Evolutionary conservation across 768 basidiomycete genomes (phyloP).

Genomic region (Boletus barrowsii): DNA sequence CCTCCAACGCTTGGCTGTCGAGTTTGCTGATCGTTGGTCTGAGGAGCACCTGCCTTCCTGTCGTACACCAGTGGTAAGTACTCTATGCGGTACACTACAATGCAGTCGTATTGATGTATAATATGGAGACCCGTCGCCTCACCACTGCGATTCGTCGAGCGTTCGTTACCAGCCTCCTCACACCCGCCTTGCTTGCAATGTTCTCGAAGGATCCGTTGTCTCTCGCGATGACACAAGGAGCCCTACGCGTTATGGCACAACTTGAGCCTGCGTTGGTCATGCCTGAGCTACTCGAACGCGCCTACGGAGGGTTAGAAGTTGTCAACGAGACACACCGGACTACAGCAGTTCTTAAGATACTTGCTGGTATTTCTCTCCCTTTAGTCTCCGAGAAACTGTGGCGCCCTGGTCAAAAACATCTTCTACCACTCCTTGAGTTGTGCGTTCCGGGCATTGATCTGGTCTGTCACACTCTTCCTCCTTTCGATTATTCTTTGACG

Average conservation of each 20-base stretch:
- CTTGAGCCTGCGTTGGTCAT: slow-evolving; percentile 84
- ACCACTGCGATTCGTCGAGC: slow-evolving; percentile 77
- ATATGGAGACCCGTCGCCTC: slow-evolving; percentile 61
- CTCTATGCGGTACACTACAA: neutral
- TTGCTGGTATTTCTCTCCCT: slow-evolving; percentile 73
- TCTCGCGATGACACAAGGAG: slow-evolving; percentile 77
- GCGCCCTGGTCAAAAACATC: slow-evolving; percentile 84
- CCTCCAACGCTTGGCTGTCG: slow-evolving; percentile 68
- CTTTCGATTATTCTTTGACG: neutral
- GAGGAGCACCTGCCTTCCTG: slow-evolving; percentile 78
- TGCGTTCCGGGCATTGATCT: slow-evolving; percentile 91
- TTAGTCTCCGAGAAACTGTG: slow-evolving; percentile 75
- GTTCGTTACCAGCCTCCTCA: slow-evolving; percentile 79
- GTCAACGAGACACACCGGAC: slow-evolving; percentile 95
- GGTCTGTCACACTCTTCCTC: slow-evolving; percentile 37
- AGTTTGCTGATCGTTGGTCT: slow-evolving; percentile 76
- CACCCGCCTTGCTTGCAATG: slow-evolving; percentile 88
- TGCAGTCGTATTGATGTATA: neutral
- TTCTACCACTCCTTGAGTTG: slow-evolving; percentile 83
- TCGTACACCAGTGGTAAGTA: slow-evolving; percentile 67
- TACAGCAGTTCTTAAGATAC: slow-evolving; percentile 83
- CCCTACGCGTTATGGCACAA: slow-evolving; percentile 73
- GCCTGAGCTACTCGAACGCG: slow-evolving; percentile 88
- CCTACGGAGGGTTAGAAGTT: slow-evolving; percentile 87
- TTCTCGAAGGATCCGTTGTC: slow-evolving; percentile 81